Base-by-base conservation (phyloP, 2,329 filamentous ascomycete species). In the Clarireedia hainanense region DNA sequence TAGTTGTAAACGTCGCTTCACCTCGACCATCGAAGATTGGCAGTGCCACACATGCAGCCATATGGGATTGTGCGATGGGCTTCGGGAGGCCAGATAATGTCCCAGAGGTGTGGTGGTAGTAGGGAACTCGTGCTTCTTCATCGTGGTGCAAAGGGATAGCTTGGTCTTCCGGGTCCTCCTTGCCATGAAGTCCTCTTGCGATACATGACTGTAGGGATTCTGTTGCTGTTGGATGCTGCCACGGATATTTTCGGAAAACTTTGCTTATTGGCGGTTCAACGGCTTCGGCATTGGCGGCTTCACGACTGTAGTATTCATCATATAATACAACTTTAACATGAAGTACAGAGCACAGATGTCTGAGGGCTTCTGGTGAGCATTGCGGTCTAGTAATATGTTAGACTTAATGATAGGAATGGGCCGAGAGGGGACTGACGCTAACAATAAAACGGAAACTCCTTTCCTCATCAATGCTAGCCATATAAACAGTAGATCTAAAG, bases 1-100 rank as follows among this genome's bases (percentile, higher is more conserved):
- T 86, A 0, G 82, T 84, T 0, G 82, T 83, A 61, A 86, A 86
- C 0, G 80, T 84, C 0, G 80, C 77, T 54, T 43, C 27, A 27
- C 36, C 14, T n/a, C 51, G 42, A 27, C 45, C 45, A n/a, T 54
- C 17, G 6, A 2, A 70, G 64, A 3, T 69, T 6, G 81, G 80
- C 0, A 85, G 71, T 0, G 79, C 78, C 2, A 76, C 77, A 3
- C 82, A 74, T 3, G 76, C 79, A 10, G 73, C 79, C 47, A 73
- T 73, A 63, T 85, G 80, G 1, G 72, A 75, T 57, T 86, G 81
- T 0, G 76, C 74, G 1, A 86, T 84, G 0, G 80, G 80, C 57
- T 86, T 86, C 0, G 83, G 83, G 1, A 81, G 65, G 0, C 83
- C 83, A 0, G 78, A 80, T 0, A 82, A 84, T 2, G 84, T 86